These are phyloP conservation scores for Pseudocercospora eumusae DNA, from an alignment of 2,329 filamentous ascomycete genomes.

Conservation along the genomic window DNA sequence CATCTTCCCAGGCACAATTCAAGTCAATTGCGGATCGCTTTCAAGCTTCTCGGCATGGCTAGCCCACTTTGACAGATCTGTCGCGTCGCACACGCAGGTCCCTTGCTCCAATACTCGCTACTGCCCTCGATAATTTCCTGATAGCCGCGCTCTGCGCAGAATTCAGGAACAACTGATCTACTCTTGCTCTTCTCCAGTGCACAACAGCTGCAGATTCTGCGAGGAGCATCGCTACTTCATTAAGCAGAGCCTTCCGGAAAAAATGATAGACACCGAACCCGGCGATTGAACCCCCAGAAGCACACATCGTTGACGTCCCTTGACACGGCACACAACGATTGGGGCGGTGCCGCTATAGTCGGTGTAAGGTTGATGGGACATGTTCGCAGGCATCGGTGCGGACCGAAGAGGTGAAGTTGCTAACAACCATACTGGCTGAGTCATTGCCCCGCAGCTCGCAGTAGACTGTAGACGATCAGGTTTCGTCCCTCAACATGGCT, in stretches of 20 bases:
- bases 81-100: neutral
- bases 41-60: neutral
- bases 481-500: constrained; percentile 1
- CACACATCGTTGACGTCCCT: neutral
- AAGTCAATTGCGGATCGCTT: neutral
- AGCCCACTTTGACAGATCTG: neutral
- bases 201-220: neutral
- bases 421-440: neutral
- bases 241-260: neutral
- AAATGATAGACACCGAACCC: neutral
- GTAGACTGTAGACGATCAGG: neutral
- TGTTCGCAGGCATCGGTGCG: constrained; percentile 6
- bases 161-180: neutral
- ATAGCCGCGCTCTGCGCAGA: constrained; percentile 4
- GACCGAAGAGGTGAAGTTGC: constrained; percentile 8
- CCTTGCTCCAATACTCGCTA: neutral
- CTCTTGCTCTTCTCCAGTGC: neutral
- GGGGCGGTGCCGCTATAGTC: constrained; percentile 7
- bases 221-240: neutral
- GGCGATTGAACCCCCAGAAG: too few relatives aligned
- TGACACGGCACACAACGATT: neutral
- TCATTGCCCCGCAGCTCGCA: constrained; percentile 2
- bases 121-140: neutral
- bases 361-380: neutral
- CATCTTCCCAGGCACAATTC: neutral